A percentile compares a stretch with the other conserved stretches of the same genome.
These are phyloP conservation scores for Trametes cinnabarina DNA, from an alignment of 768 basidiomycete genomes.

Conservation along the genomic window DNA sequence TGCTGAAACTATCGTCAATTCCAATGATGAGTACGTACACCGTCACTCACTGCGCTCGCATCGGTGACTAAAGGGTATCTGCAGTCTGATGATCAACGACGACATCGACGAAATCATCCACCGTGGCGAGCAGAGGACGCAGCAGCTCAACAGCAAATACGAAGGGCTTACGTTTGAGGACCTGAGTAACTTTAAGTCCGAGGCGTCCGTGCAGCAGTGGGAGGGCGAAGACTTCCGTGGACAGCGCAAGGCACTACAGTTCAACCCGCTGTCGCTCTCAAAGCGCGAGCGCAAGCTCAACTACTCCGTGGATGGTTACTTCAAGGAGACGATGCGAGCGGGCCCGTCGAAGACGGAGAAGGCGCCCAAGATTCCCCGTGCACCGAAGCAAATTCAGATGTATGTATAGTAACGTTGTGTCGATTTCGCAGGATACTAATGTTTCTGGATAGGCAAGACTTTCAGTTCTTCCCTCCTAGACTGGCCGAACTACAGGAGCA, in stretches of 20 bases:
- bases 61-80: neutral
- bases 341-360: conserved; percentile 80
- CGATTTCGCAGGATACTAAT: neutral
- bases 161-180: conserved; percentile 92
- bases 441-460: conserved; percentile 67
- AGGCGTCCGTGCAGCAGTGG: conserved; percentile 89
- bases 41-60: no score
- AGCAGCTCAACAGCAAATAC: conserved; percentile 87
- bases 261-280: conserved; percentile 81
- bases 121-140: conserved; percentile 87
- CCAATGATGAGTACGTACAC: conserved; percentile 60
- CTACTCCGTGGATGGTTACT: conserved; percentile 94
- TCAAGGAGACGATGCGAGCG: conserved; percentile 85
- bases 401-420: conserved; percentile 35
- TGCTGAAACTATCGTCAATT: conserved; percentile 93
- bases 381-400: conserved; percentile 87
- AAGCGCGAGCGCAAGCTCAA: conserved; percentile 94
- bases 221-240: conserved; percentile 89
- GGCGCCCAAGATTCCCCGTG: conserved; percentile 76
- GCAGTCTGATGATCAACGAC: conserved; percentile 72
- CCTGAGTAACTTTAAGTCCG: conserved; percentile 94
- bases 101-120: conserved; percentile 95
- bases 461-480: conserved; percentile 91
- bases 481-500: conserved; percentile 81
- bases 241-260: conserved; percentile 65